Conservation (phyloP, 2,329 filamentous ascomycete genomes). For the Colletotrichum simmondsii region DNA sequence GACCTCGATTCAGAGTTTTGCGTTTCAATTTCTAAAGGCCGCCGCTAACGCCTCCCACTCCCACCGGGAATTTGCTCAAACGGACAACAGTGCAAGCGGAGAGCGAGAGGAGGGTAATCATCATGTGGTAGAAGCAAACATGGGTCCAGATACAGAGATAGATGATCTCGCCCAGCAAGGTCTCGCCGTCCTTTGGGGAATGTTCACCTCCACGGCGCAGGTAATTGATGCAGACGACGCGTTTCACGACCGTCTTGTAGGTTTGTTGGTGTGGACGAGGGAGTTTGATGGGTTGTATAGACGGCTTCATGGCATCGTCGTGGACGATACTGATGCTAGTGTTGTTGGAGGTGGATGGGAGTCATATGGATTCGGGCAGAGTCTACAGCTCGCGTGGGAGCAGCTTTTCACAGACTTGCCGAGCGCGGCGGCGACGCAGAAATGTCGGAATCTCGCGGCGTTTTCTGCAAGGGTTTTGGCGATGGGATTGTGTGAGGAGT, state of each 20-base stretch:
- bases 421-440: not conserved
- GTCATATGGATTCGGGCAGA: not conserved
- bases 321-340: no score
- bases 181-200: not conserved
- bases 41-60: not conserved
- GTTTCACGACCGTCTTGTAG: not conserved
- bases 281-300: not conserved
- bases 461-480: not conserved
- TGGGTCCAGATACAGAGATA: not conserved
- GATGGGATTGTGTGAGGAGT: not conserved
- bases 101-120: no score
- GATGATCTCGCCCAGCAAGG: not conserved
- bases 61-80: no score
- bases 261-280: not conserved
- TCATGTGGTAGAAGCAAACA: not conserved
- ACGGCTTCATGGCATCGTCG: not conserved
- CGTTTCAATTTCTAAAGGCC: not conserved
- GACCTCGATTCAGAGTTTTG: conserved; percentile 8
- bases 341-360: not conserved
- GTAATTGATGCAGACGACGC: not conserved
- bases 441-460: not conserved
- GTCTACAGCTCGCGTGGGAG: not conserved
- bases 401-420: not conserved
- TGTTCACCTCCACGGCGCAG: not conserved
- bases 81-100: not conserved